Evolutionary conservation across 2,329 filamentous ascomycete genomes (phyloP).

Genomic region (Periconia digitata): DNA sequence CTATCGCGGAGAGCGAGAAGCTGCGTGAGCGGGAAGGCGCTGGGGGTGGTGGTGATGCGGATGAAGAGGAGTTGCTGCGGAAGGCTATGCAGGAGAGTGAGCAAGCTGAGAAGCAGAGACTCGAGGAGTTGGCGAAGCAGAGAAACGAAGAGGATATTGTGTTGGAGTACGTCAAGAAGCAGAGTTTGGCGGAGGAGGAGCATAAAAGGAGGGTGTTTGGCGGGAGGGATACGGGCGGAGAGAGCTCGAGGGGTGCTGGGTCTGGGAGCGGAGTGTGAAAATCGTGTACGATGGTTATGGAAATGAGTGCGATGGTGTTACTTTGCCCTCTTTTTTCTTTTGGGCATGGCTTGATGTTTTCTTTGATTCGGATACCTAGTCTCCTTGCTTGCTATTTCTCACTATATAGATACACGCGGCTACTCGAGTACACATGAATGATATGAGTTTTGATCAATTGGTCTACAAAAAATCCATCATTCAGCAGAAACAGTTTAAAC

Average conservation of each 20-base stretch:
- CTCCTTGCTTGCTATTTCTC: too few species aligned
- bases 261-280: background rate
- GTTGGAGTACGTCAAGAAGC: conserved; percentile 75
- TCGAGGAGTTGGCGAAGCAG: conserved; percentile 45
- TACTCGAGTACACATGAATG: too few species aligned
- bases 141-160: conserved; percentile 69
- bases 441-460: too few species aligned
- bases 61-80: conserved; percentile 27
- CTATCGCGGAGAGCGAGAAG: conserved; percentile 11
- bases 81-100: conserved; percentile 32
- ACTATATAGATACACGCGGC: too few species aligned
- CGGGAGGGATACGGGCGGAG: conserved; percentile 15
- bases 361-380: too few species aligned
- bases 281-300: too few species aligned
- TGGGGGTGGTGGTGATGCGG: conserved; percentile 16
- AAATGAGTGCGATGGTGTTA: too few species aligned
- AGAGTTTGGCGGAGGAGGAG: conserved; percentile 67
- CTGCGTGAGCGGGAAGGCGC: conserved; percentile 1
- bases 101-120: conserved; percentile 41
- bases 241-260: conserved; percentile 11
- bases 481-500: too few species aligned
- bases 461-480: too few species aligned
- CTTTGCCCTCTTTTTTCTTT: too few species aligned
- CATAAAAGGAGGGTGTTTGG: conserved; percentile 17
- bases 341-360: too few species aligned